Evolutionary conservation across 768 basidiomycete species (phyloP).

Genomic region (Russula abietina): DNA sequence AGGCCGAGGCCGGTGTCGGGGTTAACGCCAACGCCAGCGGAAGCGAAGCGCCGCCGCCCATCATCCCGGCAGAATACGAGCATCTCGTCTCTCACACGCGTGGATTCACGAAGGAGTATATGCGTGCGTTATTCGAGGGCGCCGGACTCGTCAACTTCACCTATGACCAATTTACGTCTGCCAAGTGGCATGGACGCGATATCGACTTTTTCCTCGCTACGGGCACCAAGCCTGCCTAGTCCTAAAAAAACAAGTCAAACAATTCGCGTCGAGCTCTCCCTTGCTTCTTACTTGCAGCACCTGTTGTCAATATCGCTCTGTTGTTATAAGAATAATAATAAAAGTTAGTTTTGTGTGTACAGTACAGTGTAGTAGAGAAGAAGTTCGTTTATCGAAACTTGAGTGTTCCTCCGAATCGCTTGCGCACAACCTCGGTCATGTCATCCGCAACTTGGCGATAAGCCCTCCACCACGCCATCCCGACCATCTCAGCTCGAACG

Average conservation of each 20-base stretch:
- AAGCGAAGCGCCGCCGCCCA: not conserved
- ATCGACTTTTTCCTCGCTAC: slow-evolving; percentile 18
- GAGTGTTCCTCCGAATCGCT: slow-evolving; percentile 67
- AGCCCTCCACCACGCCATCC: slow-evolving; percentile 75
- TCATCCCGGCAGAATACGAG: slow-evolving; percentile 32
- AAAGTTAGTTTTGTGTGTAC: too few relatives aligned
- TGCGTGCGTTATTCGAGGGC: slow-evolving; percentile 44
- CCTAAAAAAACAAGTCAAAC: too few relatives aligned
- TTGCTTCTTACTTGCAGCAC: too few relatives aligned
- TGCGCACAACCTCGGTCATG: slow-evolving; percentile 59
- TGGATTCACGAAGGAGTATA: slow-evolving; percentile 48
- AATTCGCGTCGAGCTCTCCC: too few relatives aligned
- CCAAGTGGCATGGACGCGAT: slow-evolving; percentile 9
- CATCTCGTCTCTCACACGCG: slow-evolving; percentile 48
- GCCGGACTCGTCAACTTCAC: slow-evolving; percentile 47
- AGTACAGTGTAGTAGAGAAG: too few relatives aligned
- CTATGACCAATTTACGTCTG: slow-evolving; percentile 24
- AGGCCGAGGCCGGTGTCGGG: too few relatives aligned
- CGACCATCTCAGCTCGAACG: slow-evolving; percentile 39
- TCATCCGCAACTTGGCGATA: slow-evolving; percentile 62
- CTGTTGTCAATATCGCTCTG: not conserved
- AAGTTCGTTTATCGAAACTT: slow-evolving; percentile 43
- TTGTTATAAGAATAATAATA: not conserved
- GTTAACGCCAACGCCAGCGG: slow-evolving; percentile 15
- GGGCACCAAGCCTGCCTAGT: slow-evolving; percentile 3